Base-by-base conservation (phyloP, 1,284 basidiomycete genomes). In the Cutaneotrichosporon sp. region DNA sequence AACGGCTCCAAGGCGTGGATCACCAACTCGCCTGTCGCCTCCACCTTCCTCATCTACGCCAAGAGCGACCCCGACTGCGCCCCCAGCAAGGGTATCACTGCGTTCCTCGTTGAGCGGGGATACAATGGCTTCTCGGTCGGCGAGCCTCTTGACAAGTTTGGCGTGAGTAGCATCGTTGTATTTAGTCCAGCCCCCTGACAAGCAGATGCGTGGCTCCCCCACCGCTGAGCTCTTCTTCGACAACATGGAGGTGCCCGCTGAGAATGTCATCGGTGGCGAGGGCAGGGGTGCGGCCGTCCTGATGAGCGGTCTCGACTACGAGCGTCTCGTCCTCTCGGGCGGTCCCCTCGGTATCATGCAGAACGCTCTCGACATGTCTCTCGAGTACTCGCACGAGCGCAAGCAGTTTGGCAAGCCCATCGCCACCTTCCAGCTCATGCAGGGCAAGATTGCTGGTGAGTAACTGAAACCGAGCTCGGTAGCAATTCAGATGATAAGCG, bases 1-100 rank as follows among this genome's bases (percentile, higher is more conserved):
- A 94, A 89, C 65, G 92, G 92, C 1, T 89, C 84, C 65, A 97
- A 96, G 74, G 90, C 91, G 76, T 96, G 91, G 90, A 97, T 97
- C 70, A 97, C 93, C 26, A 97, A 97, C 70, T 90, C 91, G 4
- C 90, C 92, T 1, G 79, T 85, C 24, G 88, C 93, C 2, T 87
- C 86, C 11, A 96, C 90, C 0, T 80, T 96, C 25, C 85, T 97
- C 19, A 89, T 97, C 5, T 97, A 97, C 72, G 92, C 92, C 16
- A 93, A 93, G 76, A 90, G 90, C 5, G 80, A 81, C 11, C 87
- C 87, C 0, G 81, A 82, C 80, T 65, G 83, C 10, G 86, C 62
- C 25, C 63, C 71, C 7, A 63, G 87, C 22, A 93, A 89, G 71
- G 90, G 91, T 16, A 91, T 97, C 61, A 96, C 92, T 0, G 84